Conservation (phyloP, 495 filamentous ascomycete species). For the Penicillium canescens region DNA sequence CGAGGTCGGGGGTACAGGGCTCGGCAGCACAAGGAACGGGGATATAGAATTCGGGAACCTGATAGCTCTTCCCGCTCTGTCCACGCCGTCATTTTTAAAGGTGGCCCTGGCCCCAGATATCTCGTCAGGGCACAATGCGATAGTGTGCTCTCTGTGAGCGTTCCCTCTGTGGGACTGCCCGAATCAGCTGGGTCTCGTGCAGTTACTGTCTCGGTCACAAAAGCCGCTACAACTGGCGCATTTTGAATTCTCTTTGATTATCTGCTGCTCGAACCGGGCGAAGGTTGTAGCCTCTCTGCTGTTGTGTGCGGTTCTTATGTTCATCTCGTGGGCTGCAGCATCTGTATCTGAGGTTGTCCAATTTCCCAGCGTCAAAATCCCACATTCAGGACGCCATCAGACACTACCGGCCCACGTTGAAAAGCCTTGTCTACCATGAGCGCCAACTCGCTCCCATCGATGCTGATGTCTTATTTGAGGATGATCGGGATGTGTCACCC, state of each 20-base stretch:
- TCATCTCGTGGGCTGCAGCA: background rate
- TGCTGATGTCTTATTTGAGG: too few species aligned
- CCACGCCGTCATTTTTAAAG: too few species aligned
- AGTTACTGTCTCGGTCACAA: background rate
- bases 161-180: background rate
- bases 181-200: background rate
- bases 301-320: background rate
- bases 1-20: background rate
- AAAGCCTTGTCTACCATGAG: slow-evolving; percentile 11
- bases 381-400: background rate
- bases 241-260: background rate
- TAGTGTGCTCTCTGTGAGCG: background rate
- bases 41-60: too few species aligned
- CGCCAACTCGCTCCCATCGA: slow-evolving; percentile 1
- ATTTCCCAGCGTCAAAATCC: background rate
- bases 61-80: too few species aligned
- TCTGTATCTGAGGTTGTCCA: slow-evolving; percentile 5
- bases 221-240: background rate
- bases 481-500: slow-evolving; percentile 4
- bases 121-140: background rate
- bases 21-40: too few species aligned
- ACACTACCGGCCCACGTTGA: slow-evolving; percentile 3
- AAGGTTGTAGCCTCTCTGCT: too few species aligned
- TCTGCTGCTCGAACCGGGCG: too few species aligned
- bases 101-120: too few species aligned